phyloP scores from a whole-genome alignment of 495 filamentous ascomycete genomes.

The Astrocystis sublimbata region DNA sequence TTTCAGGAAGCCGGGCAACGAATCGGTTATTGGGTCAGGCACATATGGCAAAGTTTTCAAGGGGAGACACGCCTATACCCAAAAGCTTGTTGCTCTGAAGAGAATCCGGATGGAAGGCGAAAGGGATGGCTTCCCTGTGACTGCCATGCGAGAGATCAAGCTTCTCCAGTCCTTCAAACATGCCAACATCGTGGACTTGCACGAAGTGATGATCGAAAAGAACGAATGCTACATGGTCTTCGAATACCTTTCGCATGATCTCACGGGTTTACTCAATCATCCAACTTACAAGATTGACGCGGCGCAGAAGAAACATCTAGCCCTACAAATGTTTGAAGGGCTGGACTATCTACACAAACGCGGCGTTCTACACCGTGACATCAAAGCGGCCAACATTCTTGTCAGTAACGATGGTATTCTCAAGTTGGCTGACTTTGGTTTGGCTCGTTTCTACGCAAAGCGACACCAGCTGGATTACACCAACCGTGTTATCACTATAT shows the following conservation, averaged over 20 bases:
- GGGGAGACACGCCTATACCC: slow-evolving; percentile 92
- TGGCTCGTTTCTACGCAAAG: slow-evolving; percentile 97
- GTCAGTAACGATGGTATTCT: slow-evolving; percentile 84
- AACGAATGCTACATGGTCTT: slow-evolving; percentile 99
- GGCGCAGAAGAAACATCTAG: slow-evolving; percentile 90
- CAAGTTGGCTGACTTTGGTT: slow-evolving; percentile 94
- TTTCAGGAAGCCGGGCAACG: slow-evolving; percentile 88
- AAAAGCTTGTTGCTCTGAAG: slow-evolving; percentile 88
- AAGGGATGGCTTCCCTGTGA: slow-evolving; percentile 95
- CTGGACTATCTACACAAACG: slow-evolving; percentile 92
- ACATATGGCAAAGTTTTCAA: slow-evolving; percentile 99
- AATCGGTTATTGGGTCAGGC: slow-evolving; percentile 89
- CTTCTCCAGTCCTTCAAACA: slow-evolving; percentile 92
- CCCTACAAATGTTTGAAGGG: slow-evolving; percentile 90
- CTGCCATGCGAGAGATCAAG: slow-evolving; percentile 95
- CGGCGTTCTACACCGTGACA: slow-evolving; percentile 93
- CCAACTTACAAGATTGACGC: slow-evolving; percentile 85
- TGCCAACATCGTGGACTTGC: slow-evolving; percentile 80
- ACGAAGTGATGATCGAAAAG: slow-evolving; percentile 97
- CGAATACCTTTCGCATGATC: slow-evolving; percentile 94
- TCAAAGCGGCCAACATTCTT: slow-evolving; percentile 93
- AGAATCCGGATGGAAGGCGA: slow-evolving; percentile 89
- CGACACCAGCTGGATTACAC: slow-evolving; percentile 93
- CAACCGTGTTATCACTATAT: slow-evolving; percentile 97
- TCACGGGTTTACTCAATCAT: slow-evolving; percentile 76